A percentile compares a stretch with the other conserved stretches of the same genome.
Evolutionary conservation across 805 yeast genomes (phyloP).

Genomic region (Metschnikowia shivogae): DNA sequence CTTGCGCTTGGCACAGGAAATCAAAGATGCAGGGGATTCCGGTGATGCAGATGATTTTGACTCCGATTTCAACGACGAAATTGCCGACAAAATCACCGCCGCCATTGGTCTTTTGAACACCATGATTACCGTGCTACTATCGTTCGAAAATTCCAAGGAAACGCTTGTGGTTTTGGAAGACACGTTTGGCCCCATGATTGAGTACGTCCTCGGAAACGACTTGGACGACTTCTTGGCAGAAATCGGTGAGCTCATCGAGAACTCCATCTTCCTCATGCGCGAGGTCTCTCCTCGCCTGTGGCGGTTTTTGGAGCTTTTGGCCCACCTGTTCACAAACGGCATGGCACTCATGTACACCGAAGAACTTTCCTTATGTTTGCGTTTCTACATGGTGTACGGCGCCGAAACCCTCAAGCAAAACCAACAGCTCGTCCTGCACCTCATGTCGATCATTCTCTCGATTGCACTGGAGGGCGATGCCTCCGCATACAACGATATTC

Average conservation of each 20-base stretch:
- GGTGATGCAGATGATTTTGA: slow-evolving; percentile 25
- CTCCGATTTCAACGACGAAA: slow-evolving; percentile 25
- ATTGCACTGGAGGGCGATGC: slow-evolving; percentile 45
- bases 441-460: slow-evolving; percentile 47
- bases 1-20: slow-evolving; percentile 28
- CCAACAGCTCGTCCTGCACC: slow-evolving; percentile 44
- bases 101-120: slow-evolving; percentile 80
- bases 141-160: slow-evolving; percentile 76
- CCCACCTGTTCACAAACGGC: slow-evolving; percentile 30
- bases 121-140: slow-evolving; percentile 71
- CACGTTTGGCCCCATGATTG: slow-evolving; percentile 64
- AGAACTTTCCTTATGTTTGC: slow-evolving; percentile 69
- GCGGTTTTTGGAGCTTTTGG: slow-evolving; percentile 56
- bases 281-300: slow-evolving; percentile 63
- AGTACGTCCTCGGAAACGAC: slow-evolving; percentile 59
- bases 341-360: slow-evolving; percentile 66
- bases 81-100: slow-evolving; percentile 72
- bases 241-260: slow-evolving; percentile 64
- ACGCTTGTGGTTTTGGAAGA: slow-evolving; percentile 62
- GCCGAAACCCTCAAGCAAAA: slow-evolving; percentile 37
- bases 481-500: slow-evolving; percentile 50
- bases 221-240: slow-evolving; percentile 75
- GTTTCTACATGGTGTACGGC: slow-evolving; percentile 62
- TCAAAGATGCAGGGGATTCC: slow-evolving; percentile 49
- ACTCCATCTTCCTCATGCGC: slow-evolving; percentile 35